Evolutionary conservation across 139 green algal genomes (phyloP).

Genomic region (Raphidocelis subcapitata): DNA sequence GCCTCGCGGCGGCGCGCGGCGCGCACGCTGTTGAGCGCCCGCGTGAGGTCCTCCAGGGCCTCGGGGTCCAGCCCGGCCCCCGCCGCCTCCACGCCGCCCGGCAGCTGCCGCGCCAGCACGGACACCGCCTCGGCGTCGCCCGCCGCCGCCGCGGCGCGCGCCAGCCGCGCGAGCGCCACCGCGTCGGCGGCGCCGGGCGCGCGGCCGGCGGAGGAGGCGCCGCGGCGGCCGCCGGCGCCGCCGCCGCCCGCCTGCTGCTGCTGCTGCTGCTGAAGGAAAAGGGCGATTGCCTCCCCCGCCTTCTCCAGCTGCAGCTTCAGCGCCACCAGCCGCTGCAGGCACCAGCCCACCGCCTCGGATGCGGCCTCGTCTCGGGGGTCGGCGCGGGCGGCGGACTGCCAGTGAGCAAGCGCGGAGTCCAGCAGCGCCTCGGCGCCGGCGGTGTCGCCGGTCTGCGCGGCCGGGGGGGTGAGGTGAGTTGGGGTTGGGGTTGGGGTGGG

Average conservation of each 20-base stretch:
- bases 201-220: too few relatives aligned
- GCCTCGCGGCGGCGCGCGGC: neutral
- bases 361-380: neutral
- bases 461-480: too few relatives aligned
- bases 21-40: slow-evolving; percentile 1
- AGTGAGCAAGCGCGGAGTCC: slow-evolving; percentile 42
- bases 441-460: slow-evolving; percentile 42
- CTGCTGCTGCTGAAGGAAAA: slow-evolving; percentile 16
- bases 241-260: neutral
- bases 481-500: neutral
- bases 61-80: slow-evolving; percentile 43
- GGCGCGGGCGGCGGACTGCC: slow-evolving; percentile 5
- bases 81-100: neutral
- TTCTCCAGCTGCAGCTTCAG: slow-evolving; percentile 64
- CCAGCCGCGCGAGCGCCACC: slow-evolving; percentile 34
- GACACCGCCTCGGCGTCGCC: slow-evolving; percentile 27
- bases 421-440: slow-evolving; percentile 43
- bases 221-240: neutral
- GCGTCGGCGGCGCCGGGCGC: slow-evolving; percentile 17
- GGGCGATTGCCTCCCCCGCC: slow-evolving; percentile 14
- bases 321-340: slow-evolving; percentile 55
- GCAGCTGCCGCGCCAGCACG: slow-evolving; percentile 33
- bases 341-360: slow-evolving; percentile 38
- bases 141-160: slow-evolving; percentile 36
- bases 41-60: slow-evolving; percentile 47